Base-by-base conservation (phyloP, 257 asterid species). In the Scutellaria galericulata region DNA sequence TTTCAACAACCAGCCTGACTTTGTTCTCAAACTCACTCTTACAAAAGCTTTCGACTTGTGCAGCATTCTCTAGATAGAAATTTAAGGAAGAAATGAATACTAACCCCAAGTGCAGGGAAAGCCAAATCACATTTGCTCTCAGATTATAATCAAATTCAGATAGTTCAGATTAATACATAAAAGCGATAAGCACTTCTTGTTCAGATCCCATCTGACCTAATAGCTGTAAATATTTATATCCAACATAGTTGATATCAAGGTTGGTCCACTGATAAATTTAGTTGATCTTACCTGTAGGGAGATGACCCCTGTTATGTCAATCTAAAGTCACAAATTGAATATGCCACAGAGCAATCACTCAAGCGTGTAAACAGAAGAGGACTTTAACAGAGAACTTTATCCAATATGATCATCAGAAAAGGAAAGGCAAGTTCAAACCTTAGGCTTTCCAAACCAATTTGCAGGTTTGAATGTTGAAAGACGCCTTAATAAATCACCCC, bases 371-470 rank as follows among this genome's bases (percentile, higher is more conserved):
- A 63, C 11, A 22, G 52, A 64, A 61, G 52, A 58, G 9, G 56
- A 61, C 64, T 7, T 31, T 18, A 76, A 66, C 20, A 5, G 41
- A 73, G 60, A 47, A 67, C 24, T 58, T 57, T 31, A 54, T 39
- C 60, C 31, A 75, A 55, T 9, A 62, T 20, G 48, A 69, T 54
- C 40, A 57, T 68, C 44, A 72, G 45, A 65, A 65, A 52, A 75
- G 58, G 64, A 74, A 68, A 64, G 35, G 58, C 64, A 61, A 70
- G 72, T 72, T 46, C 77, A 75, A 71, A 95, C 99, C 99, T 92
- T 92, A 50, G 98, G 97, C 86, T 95, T 95, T 60, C 91, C 92
- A 80, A 90, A 83, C 99, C 99, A 95, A 82, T 90, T 86, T 66
- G 87, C 82, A 70, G 99, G 98, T 74, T 76, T 86, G 84, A 95